phyloP scores from a whole-genome alignment of 2,329 filamentous ascomycete species.

The Fusarium fracticaudum region DNA sequence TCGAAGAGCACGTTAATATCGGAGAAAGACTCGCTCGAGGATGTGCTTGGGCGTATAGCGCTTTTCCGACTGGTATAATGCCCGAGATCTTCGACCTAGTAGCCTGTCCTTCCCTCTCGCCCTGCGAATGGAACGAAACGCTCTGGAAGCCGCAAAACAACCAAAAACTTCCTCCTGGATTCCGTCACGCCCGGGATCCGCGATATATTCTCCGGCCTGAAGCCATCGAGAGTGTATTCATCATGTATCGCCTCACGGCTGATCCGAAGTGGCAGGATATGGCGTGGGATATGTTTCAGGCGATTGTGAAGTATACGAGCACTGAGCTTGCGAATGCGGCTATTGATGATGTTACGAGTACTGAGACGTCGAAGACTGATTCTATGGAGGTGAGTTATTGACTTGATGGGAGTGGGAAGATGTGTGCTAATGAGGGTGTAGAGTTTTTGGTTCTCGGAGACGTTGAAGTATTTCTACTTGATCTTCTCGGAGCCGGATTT shows the following conservation, averaged over 20 bases:
- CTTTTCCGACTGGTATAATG: conserved; percentile 66
- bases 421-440: conserved; percentile 47
- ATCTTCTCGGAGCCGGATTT: conserved; percentile 73
- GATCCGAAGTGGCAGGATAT: conserved; percentile 58
- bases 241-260: conserved; percentile 62
- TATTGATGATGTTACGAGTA: conserved; percentile 54
- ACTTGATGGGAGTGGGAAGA: neutral
- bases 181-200: conserved; percentile 64
- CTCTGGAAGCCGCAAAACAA: neutral
- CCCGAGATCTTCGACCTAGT: conserved; percentile 63
- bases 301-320: conserved; percentile 56
- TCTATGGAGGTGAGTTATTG: conserved; percentile 64
- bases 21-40: conserved; percentile 61
- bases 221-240: conserved; percentile 59
- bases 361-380: conserved; percentile 56
- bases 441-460: conserved; percentile 79
- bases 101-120: conserved; percentile 51
- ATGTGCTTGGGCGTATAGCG: conserved; percentile 66
- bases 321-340: conserved; percentile 60
- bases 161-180: conserved; percentile 61
- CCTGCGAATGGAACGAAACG: conserved; percentile 44
- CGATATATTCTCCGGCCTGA: conserved; percentile 63
- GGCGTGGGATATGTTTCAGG: conserved; percentile 63
- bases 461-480: conserved; percentile 79
- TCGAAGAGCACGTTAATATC: conserved; percentile 57